Evolutionary conservation across 2,329 filamentous ascomycete species (phyloP).

Genomic region (Ascochyta clinopodiicola): DNA sequence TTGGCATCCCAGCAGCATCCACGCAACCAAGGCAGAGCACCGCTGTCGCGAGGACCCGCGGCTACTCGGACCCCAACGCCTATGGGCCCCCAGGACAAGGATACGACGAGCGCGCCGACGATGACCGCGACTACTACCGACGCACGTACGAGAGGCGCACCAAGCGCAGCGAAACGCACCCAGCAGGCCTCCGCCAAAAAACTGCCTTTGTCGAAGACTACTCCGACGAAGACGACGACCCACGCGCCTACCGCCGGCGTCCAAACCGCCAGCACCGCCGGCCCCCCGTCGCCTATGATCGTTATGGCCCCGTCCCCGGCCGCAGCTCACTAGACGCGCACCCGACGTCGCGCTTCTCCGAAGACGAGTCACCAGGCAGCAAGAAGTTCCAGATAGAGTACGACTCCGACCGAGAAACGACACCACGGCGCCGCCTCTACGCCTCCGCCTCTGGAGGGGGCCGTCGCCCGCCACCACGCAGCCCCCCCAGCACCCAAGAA

Average conservation of each 20-base stretch:
- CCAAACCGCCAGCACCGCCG: slow-evolving; percentile 27
- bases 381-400: slow-evolving; percentile 34
- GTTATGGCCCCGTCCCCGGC: slow-evolving; percentile 24
- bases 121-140: slow-evolving; percentile 19
- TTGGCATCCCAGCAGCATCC: slow-evolving; percentile 9
- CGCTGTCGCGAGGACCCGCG: slow-evolving; percentile 13
- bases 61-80: slow-evolving; percentile 21
- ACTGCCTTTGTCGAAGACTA: slow-evolving; percentile 37
- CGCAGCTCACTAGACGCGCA: slow-evolving; percentile 26
- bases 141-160: slow-evolving; percentile 17
- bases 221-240: slow-evolving; percentile 37
- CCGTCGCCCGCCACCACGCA: slow-evolving; percentile 31
- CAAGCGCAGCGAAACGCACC: slow-evolving; percentile 10
- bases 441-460: slow-evolving; percentile 16
- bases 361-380: slow-evolving; percentile 28
- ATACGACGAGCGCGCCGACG: slow-evolving; percentile 9
- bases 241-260: slow-evolving; percentile 33
- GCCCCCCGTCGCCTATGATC: slow-evolving; percentile 35
- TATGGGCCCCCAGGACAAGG: slow-evolving; percentile 10
- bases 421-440: slow-evolving; percentile 15
- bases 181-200: slow-evolving; percentile 10
- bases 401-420: slow-evolving; percentile 31
- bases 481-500: slow-evolving; percentile 45
- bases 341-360: slow-evolving; percentile 11
- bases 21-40: slow-evolving; percentile 16